Base-by-base conservation (phyloP, 164 flowering plant genomes). In the Aristolochia fimbriata region DNA sequence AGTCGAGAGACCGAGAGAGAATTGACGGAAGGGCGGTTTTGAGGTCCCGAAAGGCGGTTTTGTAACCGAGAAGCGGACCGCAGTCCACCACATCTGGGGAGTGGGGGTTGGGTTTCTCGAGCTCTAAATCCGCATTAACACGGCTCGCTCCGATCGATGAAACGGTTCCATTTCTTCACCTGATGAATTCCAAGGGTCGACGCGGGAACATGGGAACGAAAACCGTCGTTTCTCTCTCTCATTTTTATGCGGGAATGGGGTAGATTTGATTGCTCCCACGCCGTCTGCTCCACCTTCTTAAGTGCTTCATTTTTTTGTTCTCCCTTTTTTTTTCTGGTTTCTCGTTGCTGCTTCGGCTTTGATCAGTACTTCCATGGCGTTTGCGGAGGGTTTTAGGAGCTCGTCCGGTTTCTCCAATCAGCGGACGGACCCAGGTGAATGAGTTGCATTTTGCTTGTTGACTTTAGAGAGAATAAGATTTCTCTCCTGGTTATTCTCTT, bases 281-380 rank as follows among this genome's bases (percentile, higher is more conserved):
- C 43, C 43, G 43, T 7, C 43, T 37, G 43, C 43, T 37, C 43
- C 11, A 37, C 43, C 11, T 37, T 37, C 43, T 37, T 37, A 37
- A 37, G 43, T 37, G 43, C 11, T 37, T 37, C 12, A 7, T 7
- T 37, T 7, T 19, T 17, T 49, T 17, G 51, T 5, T 5, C 30
- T 5, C 30, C 30, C 30, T 25, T 12, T 23, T 10, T 54, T 9
- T 54, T 54, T 11, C 5, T 20, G 56, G 7, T n/a, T 15, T 52
- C 4, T 52, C 14, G n/a, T 23, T 54, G 37, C 30, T 58, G 10
- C 15, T 37, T 3, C 22, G 22, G 30, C 24, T 41, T 45, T 20
- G 50, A 15, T 4, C 4, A 47, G 62, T 47, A 27, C 11, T 59
- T 48, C 49, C 31, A 60, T 60, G 62, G 62, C 62, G 54, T 24